phyloP scores from a whole-genome alignment of 169 alveolate genomes.

The Plasmodium yoelii region DNA sequence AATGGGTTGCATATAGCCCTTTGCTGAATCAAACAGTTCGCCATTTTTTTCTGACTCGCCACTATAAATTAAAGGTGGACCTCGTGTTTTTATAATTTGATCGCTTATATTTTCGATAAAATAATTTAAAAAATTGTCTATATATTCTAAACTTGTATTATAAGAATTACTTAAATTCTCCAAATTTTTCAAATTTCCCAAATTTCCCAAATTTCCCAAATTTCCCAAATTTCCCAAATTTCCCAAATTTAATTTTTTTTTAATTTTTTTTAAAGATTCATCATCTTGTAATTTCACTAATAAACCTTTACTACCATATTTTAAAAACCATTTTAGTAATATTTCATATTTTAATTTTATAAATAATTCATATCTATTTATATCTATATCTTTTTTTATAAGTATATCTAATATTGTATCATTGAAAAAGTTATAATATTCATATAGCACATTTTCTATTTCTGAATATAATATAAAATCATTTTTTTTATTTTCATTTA shows the following conservation, averaged over 20 bases:
- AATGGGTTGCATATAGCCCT: slow-evolving; percentile 7
- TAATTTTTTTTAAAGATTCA: slow-evolving; percentile 5
- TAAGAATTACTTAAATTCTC: background rate
- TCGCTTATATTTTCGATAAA: background rate
- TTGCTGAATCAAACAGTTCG: background rate
- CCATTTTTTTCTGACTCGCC: background rate
- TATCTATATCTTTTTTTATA: slow-evolving; percentile 17
- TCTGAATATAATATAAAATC: background rate
- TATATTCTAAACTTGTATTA: background rate
- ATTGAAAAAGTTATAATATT: slow-evolving; percentile 18
- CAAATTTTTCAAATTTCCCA: too few relatives aligned
- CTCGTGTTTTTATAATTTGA: background rate
- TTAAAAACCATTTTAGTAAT: slow-evolving; percentile 14
- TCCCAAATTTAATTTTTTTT: background rate
- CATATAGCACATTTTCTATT: slow-evolving; percentile 11
- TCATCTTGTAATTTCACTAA: slow-evolving; percentile 1
- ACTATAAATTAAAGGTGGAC: background rate
- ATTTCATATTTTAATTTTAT: slow-evolving; percentile 26
- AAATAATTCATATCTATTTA: slow-evolving; percentile 20
- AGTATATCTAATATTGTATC: slow-evolving; percentile 9
- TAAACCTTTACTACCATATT: slow-evolving; percentile 19
- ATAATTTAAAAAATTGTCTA: background rate
- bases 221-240: background rate
- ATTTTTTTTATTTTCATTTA: background rate
- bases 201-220: too few relatives aligned